Base-by-base conservation (phyloP, 257 asterid species). In the Lycium ferocissimum region DNA sequence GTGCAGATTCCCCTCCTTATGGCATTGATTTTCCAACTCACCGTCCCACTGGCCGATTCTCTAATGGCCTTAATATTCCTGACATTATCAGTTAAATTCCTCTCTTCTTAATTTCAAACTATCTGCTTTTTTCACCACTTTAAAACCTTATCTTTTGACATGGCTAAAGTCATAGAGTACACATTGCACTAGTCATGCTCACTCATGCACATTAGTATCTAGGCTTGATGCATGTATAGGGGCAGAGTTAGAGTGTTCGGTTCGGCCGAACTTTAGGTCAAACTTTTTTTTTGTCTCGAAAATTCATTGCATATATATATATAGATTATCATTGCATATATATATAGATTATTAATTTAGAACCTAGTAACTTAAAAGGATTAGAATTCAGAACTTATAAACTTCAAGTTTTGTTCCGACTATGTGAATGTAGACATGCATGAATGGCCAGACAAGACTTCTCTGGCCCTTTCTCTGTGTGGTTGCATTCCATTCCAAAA, bases 1-100 rank as follows among this genome's bases (percentile, higher is more conserved):
- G 97, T 54, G 98, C 98, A 0, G 98, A 94, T 62, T 37, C 91
- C 26, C 98, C 98, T 10, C 98, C 98, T 4, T 92, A 94, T 6
- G 98, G 98, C 57, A 90, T 94, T 38, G 98, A 94, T 86, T 91
- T 85, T 58, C 97, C 98, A 0, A 51, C 93, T 0, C 97, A 90
- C 59, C 91, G 86, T 13, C 95, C 98, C 35, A 92, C 97, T 35
- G 98, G 98, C 67, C 92, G 98, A 51, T 94, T 94, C 80, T 94
- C 97, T 59, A 94, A 94, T 40, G 98, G 98, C 88, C 92, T 87
- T 38, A 94, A 92, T 86, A 89, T 94, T 43, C 94, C 97, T 1
- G 98, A 94, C 80, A 83, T 94, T 75, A 93, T 94, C 85, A 91
- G 98, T 94, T 88, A 84, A 38, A 37, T 78, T 85, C 54, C 67